These are phyloP conservation scores for Ascoidea asiatica DNA, from an alignment of 805 yeast species.

Conservation along the genomic window DNA sequence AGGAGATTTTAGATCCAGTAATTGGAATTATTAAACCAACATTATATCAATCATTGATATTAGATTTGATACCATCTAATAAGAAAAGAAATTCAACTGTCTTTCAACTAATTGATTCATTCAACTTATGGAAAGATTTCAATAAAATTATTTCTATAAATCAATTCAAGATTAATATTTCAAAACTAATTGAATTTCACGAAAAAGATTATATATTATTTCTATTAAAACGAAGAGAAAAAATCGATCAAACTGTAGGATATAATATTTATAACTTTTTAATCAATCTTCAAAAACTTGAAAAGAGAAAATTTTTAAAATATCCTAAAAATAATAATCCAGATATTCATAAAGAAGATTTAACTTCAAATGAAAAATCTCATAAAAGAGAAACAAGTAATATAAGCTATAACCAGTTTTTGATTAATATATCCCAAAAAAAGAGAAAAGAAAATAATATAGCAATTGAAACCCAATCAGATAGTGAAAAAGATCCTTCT, in stretches of 20 bases:
- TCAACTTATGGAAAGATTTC: too few species aligned
- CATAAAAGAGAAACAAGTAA: too few species aligned
- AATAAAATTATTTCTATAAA: too few species aligned
- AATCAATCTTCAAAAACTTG: too few species aligned
- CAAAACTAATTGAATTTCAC: background rate
- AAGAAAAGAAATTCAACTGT: background rate
- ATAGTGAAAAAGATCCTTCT: too few species aligned
- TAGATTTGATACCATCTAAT: background rate
- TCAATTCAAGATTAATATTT: too few species aligned
- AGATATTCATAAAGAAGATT: background rate
- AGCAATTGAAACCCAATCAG: too few species aligned
- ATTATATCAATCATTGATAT: background rate
- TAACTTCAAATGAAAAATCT: too few species aligned
- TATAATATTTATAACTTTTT: background rate
- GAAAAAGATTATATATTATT: background rate
- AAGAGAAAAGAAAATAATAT: too few species aligned
- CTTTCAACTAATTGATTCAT: background rate
- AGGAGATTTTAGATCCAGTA: background rate
- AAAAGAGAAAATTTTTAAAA: too few species aligned
- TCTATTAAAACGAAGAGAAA: background rate
- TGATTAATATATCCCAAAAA: too few species aligned
- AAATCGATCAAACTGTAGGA: background rate
- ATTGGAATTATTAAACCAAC: background rate
- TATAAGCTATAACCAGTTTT: too few species aligned
- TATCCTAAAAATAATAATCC: background rate